Evolutionary conservation across 2,329 filamentous ascomycete species (phyloP).

Genomic region (Dactylellina cionopaga): DNA sequence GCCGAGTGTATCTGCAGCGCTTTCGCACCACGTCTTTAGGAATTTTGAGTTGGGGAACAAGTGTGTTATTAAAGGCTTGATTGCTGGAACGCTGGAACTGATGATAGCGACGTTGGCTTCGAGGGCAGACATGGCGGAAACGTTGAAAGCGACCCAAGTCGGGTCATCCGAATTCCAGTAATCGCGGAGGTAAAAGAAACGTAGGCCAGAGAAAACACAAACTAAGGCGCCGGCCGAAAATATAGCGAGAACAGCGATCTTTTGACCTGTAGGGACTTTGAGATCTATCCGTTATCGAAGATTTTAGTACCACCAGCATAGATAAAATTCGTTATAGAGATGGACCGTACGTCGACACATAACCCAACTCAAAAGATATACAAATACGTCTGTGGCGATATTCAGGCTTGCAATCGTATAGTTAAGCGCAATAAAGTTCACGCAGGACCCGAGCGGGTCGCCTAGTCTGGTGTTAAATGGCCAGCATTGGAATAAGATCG

Average conservation of each 20-base stretch:
- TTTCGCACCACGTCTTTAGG: conserved; percentile 1
- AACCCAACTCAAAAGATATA: conserved; percentile 46
- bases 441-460: conserved; percentile 16
- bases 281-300: not conserved
- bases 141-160: conserved; percentile 39
- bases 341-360: conserved; percentile 31
- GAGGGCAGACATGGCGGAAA: conserved; percentile 37
- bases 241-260: conserved; percentile 26
- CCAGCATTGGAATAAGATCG: conserved; percentile 44
- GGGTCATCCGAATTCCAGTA: conserved; percentile 45
- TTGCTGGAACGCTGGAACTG: conserved; percentile 31
- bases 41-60: conserved; percentile 21
- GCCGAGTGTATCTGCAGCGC: not conserved
- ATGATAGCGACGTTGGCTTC: conserved; percentile 51
- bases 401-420: conserved; percentile 45
- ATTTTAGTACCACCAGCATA: not conserved
- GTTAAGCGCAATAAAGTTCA: conserved; percentile 31
- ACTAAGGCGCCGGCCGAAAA: conserved; percentile 42
- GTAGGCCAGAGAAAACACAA: conserved; percentile 32
- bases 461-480: conserved; percentile 27
- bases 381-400: conserved; percentile 40
- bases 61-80: conserved; percentile 40
- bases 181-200: conserved; percentile 25
- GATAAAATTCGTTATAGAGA: not conserved
- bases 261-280: conserved; percentile 31